These are phyloP conservation scores for Aureobasidium mangrovei DNA, from an alignment of 2,329 filamentous ascomycete species.

Conservation along the genomic window DNA sequence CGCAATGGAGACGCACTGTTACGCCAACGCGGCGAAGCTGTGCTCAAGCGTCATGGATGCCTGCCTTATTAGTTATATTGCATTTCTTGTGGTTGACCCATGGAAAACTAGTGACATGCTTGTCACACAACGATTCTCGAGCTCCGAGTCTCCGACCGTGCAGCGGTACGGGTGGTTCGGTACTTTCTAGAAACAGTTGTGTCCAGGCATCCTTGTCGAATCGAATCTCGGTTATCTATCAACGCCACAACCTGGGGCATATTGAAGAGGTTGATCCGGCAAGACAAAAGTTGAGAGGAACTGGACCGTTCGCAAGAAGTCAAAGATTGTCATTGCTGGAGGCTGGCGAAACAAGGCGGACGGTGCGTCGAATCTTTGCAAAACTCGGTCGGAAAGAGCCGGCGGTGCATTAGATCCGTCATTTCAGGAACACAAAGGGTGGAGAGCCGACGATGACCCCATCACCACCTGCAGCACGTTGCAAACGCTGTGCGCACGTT, in stretches of 20 bases:
- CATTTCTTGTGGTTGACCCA: not conserved
- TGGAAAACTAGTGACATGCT: not conserved
- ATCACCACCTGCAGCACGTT: slow-evolving; percentile 5
- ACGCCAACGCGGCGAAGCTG: not conserved
- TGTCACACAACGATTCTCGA: not conserved
- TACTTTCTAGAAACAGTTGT: not conserved
- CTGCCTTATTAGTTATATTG: not conserved
- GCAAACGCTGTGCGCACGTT: not conserved
- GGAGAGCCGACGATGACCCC: slow-evolving; percentile 3
- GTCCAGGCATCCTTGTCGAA: not conserved
- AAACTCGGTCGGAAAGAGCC: no score
- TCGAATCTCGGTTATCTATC: not conserved
- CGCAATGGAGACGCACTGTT: not conserved
- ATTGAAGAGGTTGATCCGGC: not conserved
- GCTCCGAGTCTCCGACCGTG: not conserved
- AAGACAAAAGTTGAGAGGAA: not conserved
- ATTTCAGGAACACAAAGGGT: not conserved
- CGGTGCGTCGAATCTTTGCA: not conserved
- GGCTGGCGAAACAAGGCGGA: not conserved
- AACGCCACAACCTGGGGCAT: not conserved
- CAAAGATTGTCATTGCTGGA: no score
- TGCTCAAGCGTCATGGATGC: not conserved
- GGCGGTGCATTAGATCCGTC: no score
- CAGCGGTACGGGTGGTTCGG: not conserved
- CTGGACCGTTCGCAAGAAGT: no score